Percentiles rank a stretch among this genome's conserved stretches.
Conservation (phyloP, 2,329 filamentous ascomycete genomes). For the Colletotrichum agaves region DNA sequence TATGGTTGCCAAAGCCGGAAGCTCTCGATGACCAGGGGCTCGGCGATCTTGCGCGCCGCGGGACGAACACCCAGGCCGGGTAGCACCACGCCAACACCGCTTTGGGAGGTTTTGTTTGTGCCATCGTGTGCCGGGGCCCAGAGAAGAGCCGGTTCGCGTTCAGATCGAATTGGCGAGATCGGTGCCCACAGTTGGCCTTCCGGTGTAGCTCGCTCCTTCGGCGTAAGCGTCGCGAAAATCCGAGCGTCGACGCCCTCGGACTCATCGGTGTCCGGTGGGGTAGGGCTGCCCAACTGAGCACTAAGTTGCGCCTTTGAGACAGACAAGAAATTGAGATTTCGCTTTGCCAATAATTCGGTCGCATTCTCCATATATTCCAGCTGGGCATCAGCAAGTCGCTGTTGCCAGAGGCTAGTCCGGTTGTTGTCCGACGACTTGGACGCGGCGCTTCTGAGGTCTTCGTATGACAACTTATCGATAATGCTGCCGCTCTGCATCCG, state of each 20-base stretch:
- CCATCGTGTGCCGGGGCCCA: conserved; percentile 25
- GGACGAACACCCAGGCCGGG: conserved; percentile 50
- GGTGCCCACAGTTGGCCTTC: conserved; percentile 29
- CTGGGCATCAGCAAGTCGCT: conserved; percentile 57
- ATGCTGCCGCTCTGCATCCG: conserved; percentile 47
- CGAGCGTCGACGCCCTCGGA: conserved; percentile 52
- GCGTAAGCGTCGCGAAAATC: conserved; percentile 33
- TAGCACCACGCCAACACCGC: conserved; percentile 34
- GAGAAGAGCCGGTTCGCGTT: conserved; percentile 26
- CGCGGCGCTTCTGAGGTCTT: conserved; percentile 44
- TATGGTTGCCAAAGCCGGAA: conserved; percentile 52
- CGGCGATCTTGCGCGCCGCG: conserved; percentile 46
- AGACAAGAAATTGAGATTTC: conserved; percentile 52
- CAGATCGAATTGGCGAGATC: conserved; percentile 19
- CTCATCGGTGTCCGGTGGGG: conserved; percentile 63
- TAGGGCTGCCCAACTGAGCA: conserved; percentile 59
- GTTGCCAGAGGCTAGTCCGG: conserved; percentile 55
- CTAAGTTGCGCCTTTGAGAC: conserved; percentile 42
- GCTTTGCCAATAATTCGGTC: conserved; percentile 49
- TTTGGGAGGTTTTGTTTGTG: conserved; percentile 11
- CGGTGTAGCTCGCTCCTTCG: conserved; percentile 32
- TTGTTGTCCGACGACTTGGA: conserved; percentile 45
- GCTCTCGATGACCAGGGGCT: conserved; percentile 50
- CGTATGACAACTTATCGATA: conserved; percentile 42
- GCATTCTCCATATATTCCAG: conserved; percentile 56